These are phyloP conservation scores for Auricularia sp. DNA, from an alignment of 768 basidiomycete species.

Conservation along the genomic window DNA sequence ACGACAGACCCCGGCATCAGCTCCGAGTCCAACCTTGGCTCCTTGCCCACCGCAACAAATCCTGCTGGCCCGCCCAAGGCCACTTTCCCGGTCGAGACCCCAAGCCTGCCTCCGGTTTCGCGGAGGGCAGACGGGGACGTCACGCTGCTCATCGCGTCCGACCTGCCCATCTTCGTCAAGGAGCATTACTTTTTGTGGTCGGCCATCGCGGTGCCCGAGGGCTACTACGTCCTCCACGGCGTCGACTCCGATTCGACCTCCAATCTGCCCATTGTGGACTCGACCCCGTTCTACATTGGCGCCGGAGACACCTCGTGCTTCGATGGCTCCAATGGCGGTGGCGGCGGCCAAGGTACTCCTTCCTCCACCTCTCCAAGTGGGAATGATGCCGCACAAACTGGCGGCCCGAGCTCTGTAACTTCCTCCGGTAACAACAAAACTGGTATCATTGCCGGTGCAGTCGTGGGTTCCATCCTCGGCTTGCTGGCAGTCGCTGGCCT, in stretches of 20 bases:
- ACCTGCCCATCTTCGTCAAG: background rate
- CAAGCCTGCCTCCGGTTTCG: background rate
- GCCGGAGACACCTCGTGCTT: background rate
- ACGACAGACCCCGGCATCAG: background rate
- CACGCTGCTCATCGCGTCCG: background rate
- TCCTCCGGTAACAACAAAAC: background rate
- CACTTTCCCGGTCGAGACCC: background rate
- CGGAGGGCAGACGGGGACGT: background rate
- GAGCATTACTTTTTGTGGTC: background rate
- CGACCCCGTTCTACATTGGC: background rate
- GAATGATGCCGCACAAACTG: background rate
- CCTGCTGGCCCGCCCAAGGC: background rate
- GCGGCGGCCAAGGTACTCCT: background rate
- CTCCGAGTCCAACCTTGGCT: background rate
- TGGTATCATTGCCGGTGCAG: background rate
- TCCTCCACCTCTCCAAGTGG: background rate
- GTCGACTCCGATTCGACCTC: background rate
- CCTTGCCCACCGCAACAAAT: background rate
- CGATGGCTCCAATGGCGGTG: background rate
- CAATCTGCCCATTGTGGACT: background rate
- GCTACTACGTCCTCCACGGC: background rate
- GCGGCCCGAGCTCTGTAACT: no score
- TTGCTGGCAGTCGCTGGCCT: background rate
- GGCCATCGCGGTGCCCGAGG: background rate
- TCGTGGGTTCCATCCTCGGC: background rate